Evolutionary conservation across 148 eudicot species (phyloP), one percentile per base, ranked within the genome.

Genomic region (Cornus suecica): DNA sequence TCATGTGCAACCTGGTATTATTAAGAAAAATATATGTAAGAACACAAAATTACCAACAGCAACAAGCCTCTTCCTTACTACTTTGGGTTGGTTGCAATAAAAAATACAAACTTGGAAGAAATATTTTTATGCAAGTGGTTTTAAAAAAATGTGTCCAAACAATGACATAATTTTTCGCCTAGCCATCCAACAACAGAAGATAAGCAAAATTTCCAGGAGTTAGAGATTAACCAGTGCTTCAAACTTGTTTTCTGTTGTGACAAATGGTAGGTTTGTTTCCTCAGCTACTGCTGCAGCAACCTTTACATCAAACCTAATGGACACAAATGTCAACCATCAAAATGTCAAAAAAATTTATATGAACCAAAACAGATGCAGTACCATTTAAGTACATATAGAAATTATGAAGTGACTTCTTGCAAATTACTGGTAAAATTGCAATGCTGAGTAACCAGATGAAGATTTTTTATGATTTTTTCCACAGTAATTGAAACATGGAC

Each of bases 191-290:
- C 1, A 58, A 20, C 23, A 58, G 20, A 58, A 58, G 25, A 58
- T 24, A 58, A 58, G 62, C 62, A 58, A 18, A 22, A 8, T 23
- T n/a, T 20, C 20, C 20, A 37, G 13, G 10, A 60, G 28, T 61
- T 45, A 48, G 66, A 76, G 23, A 72, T 73, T 74, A 74, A 91
- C 99, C 99, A 94, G 75, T 61, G 99, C 97, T 84, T 94, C 99
- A 83, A 94, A 94, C 83, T 94, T 94, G 86, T 94, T 94, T 86
- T 92, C 97, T 71, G 99, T 97, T 56, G 99, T 94, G 67, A 94
- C 85, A 84, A 94, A 94, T 65, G 99, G 99, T 60, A 94, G 78
- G 76, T 83, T 89, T 34, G 99, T 94, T 80, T 94, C 99, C 72
- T 90, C 92, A 60, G 99, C 93, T 65, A 94, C 99, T 72, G 99